Evolutionary conservation across 306 rosid species (phyloP).

Genomic region (Pterocarpus santalinus): DNA sequence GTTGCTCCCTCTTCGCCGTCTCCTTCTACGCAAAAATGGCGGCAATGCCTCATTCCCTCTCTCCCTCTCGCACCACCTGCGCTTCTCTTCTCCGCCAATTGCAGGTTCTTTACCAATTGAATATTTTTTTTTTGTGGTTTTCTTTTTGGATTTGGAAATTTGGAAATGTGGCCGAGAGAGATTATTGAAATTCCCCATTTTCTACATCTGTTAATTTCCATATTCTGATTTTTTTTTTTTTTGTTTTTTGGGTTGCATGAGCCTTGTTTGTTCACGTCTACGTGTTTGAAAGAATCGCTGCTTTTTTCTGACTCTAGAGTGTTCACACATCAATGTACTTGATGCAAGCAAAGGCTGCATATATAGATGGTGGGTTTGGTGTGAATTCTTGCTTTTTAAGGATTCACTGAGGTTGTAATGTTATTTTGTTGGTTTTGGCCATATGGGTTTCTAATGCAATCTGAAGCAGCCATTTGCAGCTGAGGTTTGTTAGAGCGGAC

Average conservation of each 20-base stretch:
- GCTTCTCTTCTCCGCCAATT: conserved; percentile 89
- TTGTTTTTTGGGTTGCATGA: background rate
- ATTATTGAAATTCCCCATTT: background rate
- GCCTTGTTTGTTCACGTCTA: background rate
- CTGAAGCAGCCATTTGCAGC: background rate
- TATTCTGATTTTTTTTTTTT: background rate
- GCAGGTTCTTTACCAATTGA: conserved; percentile 59
- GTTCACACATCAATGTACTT: background rate
- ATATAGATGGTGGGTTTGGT: background rate
- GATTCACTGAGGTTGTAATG: background rate
- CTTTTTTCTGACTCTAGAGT: background rate
- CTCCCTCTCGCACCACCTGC: conserved; percentile 92
- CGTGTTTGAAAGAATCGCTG: background rate
- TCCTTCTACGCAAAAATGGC: conserved; percentile 52
- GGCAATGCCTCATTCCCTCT: conserved; percentile 53
- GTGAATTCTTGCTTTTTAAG: background rate
- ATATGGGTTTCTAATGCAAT: background rate
- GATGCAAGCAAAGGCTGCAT: background rate
- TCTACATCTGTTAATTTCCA: background rate
- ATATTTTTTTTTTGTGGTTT: background rate
- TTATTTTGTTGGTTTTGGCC: background rate
- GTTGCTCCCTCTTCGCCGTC: background rate
- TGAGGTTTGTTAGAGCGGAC: background rate
- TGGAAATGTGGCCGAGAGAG: background rate
- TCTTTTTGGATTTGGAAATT: background rate